phyloP scores from a whole-genome alignment of 2,329 filamentous ascomycete genomes.

The Penicillium sp. region DNA sequence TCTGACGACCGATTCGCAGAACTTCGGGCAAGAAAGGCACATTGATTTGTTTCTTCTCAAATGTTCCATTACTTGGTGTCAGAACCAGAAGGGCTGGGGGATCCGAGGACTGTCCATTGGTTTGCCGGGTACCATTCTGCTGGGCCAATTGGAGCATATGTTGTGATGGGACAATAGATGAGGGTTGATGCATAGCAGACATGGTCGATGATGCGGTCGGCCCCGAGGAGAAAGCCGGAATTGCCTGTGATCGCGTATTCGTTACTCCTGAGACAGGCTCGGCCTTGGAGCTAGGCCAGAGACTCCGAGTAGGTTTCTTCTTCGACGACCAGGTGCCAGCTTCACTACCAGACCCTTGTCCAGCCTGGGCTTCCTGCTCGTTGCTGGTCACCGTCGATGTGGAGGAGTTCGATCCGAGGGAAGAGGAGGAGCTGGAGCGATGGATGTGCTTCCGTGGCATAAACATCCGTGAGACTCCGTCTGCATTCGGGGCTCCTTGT shows the following conservation, averaged over 20 bases:
- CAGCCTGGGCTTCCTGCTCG: constrained; percentile 37
- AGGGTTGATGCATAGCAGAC: constrained; percentile 58
- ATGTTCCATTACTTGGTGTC: constrained; percentile 87
- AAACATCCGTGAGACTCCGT: constrained; percentile 83
- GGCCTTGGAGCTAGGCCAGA: constrained; percentile 62
- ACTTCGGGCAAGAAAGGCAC: constrained; percentile 94
- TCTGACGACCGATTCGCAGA: constrained; percentile 88
- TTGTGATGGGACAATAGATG: constrained; percentile 62
- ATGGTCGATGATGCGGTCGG: constrained; percentile 58
- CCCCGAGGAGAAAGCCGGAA: constrained; percentile 55
- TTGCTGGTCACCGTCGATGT: constrained; percentile 41
- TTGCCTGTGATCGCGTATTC: constrained; percentile 57
- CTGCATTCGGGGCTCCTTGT: constrained; percentile 65
- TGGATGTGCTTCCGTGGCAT: constrained; percentile 82
- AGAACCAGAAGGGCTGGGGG: constrained; percentile 77
- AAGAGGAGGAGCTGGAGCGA: constrained; percentile 86
- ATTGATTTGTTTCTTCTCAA: constrained; percentile 92
- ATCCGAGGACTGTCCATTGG: constrained; percentile 47
- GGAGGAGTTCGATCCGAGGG: constrained; percentile 60
- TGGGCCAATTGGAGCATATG: constrained; percentile 60
- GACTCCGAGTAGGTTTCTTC: constrained; percentile 48
- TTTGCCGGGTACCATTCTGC: constrained; percentile 52
- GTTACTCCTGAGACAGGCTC: constrained; percentile 61
- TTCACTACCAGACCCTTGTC: constrained; percentile 35
- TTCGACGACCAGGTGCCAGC: constrained; percentile 39